Evolutionary conservation across 169 alveolate species (phyloP), one percentile per base, ranked within the genome.

Genomic region (Eimeria necatrix): DNA sequence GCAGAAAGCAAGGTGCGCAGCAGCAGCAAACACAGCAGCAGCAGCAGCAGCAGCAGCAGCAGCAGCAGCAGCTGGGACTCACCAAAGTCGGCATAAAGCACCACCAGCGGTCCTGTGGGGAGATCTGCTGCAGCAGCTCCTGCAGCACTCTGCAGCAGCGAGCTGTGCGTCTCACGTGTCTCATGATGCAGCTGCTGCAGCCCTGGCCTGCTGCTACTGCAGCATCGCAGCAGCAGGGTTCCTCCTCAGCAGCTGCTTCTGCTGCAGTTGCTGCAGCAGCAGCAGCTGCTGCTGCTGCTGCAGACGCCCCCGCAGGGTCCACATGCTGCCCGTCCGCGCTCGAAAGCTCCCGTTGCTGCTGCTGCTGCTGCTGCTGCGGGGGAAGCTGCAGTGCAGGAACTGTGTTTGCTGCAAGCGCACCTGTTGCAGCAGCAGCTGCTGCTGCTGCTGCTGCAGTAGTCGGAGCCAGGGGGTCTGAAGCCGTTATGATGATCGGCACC

Each of bases 111-210:
- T 64, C 76, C 76, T 64, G 76, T 14, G 76, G 18, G 5, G 76
- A 64, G 32, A 64, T 10, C 76, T 64, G 76, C 76, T 64, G 76
- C 26, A 64, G 5, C 76, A 64, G 76, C 26, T 64, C 32, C 76
- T 64, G 76, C 76, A 64, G 76, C 18, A 9, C 9, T 20, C 76
- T 64, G 76, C 76, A 64, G 76, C 76, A 64, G 76, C 76, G 76
- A 64, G 76, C 76, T n/a, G 76, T 64, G 41, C 76, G 14, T 10
- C 9, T 5, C 9, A 64, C 76, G 20, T 20, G 26, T 9, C 76
- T 9, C 41, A 9, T 14, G 14, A 20, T 64, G 76, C 76, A 64
- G 76, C 76, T 64, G 76, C 76, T 5, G 26, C 76, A 64, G 18
- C 76, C 76, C 9, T 5, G 20, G 76, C 76, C 76, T 64, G 76